Evolutionary conservation across 306 rosid species (phyloP).

Genomic region (Malus orientalis): DNA sequence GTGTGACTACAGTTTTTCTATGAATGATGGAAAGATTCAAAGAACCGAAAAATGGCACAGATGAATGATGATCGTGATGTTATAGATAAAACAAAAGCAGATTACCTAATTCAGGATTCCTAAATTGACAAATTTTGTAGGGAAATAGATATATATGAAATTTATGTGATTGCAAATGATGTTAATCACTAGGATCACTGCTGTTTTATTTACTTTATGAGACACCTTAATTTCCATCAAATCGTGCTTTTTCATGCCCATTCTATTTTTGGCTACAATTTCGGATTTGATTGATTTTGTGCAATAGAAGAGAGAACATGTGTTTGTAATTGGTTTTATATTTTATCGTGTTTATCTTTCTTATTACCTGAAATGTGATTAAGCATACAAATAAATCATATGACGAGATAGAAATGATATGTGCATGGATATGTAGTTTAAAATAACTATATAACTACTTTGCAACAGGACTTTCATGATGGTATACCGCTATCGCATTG

Average conservation of each 20-base stretch:
- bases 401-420: too few relatives aligned
- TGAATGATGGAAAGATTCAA: not conserved
- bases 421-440: not conserved
- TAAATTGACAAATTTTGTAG: not conserved
- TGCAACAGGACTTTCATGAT: too few relatives aligned
- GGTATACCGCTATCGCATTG: accelerated
- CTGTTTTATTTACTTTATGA: not conserved
- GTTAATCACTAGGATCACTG: not conserved
- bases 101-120: not conserved
- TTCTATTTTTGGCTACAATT: not conserved
- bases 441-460: too few relatives aligned
- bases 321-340: too few relatives aligned
- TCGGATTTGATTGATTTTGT: not conserved
- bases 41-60: constrained; percentile 6
- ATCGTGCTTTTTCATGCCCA: not conserved
- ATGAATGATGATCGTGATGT: not conserved
- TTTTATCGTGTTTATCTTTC: too few relatives aligned
- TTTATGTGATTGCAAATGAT: not conserved
- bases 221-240: not conserved
- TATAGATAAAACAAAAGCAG: not conserved
- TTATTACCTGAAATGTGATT: too few relatives aligned
- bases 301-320: too few relatives aligned
- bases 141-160: not conserved
- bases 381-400: too few relatives aligned
- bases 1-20: not conserved